These are phyloP conservation scores for Trypanosoma lewisi DNA, from an alignment of 208 protist species.

Conservation along the genomic window DNA sequence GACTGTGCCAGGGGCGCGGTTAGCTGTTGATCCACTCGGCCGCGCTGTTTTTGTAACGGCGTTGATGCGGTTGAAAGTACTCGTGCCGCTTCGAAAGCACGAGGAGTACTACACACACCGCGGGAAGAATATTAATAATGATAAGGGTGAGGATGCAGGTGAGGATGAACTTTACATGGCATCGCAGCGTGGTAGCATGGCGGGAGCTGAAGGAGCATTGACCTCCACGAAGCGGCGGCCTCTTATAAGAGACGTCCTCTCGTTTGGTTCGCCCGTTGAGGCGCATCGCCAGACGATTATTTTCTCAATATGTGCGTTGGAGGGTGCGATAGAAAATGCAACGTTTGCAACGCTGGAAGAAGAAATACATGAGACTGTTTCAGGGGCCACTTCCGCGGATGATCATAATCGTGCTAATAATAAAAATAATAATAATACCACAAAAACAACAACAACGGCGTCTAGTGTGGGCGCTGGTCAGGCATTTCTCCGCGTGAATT, in stretches of 20 bases:
- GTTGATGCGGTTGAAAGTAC: conserved; percentile 64
- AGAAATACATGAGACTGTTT: conserved; percentile 51
- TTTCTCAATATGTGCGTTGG: conserved; percentile 66
- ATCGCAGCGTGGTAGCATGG: not conserved
- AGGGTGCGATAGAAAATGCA: conserved; percentile 57
- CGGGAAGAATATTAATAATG: not conserved
- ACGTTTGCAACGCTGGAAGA: conserved; percentile 78
- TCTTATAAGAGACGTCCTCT: conserved; percentile 40
- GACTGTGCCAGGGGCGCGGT: conserved; percentile 93
- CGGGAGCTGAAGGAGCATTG: conserved; percentile 2
- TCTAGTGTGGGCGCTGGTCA: conserved; percentile 2
- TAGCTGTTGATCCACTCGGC: conserved; percentile 95
- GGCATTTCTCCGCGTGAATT: conserved; percentile 25
- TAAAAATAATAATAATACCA: too few species aligned
- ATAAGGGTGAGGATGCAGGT: conserved; percentile 13
- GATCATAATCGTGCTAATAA: not conserved
- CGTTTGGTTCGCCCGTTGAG: conserved; percentile 65
- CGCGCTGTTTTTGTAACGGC: conserved; percentile 95
- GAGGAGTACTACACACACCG: conserved; percentile 26
- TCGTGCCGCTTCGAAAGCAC: conserved; percentile 56
- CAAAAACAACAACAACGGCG: not conserved
- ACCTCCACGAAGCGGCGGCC: conserved; percentile 2
- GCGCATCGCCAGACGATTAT: conserved; percentile 71
- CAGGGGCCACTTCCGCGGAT: conserved; percentile 2
- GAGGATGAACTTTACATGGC: conserved; percentile 16